Percentiles rank a stretch among this genome's conserved stretches.
Conservation (phyloP, 257 asterid genomes). For the Haberlea rhodopensis region DNA sequence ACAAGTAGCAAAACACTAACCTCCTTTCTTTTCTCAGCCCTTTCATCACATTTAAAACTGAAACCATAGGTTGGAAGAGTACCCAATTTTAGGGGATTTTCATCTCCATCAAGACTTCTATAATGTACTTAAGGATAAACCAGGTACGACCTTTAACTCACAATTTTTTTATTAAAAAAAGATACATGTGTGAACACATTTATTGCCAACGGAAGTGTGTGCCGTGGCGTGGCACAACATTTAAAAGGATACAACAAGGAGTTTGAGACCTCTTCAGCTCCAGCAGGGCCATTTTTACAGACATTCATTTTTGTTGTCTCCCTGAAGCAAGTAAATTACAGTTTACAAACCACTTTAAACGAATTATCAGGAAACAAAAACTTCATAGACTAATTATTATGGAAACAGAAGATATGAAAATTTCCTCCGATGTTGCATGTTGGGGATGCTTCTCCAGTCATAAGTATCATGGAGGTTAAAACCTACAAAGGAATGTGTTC, state of each 20-base stretch:
- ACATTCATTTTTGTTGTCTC: conserved; percentile 26
- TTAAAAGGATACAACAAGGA: conserved; percentile 29
- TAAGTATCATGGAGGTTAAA: conserved; percentile 9
- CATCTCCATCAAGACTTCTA: conserved; percentile 72
- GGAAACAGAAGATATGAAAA: conserved; percentile 4
- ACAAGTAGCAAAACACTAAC: conserved; percentile 39
- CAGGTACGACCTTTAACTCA: conserved; percentile 14
- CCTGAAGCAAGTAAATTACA: conserved; percentile 23
- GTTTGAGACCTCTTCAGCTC: conserved; percentile 23
- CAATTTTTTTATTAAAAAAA: not conserved
- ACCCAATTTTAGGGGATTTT: conserved; percentile 59
- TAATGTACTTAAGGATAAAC: conserved; percentile 47
- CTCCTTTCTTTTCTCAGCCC: conserved; percentile 96
- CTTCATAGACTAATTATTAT: not conserved
- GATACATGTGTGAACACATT: not conserved
- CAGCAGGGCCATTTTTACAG: conserved; percentile 25
- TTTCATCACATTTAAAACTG: conserved; percentile 87
- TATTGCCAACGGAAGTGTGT: conserved; percentile 10
- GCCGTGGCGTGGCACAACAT: not conserved
- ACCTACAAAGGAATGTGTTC: conserved; percentile 12
- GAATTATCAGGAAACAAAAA: not conserved
- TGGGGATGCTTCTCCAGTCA: conserved; percentile 5
- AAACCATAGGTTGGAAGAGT: conserved; percentile 73
- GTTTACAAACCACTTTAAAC: not conserved
- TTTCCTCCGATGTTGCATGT: conserved; percentile 9